A percentile compares a stretch with the other conserved stretches of the same genome.
phyloP scores from a whole-genome alignment of 2,329 filamentous ascomycete species.

The Zelopaecilomyces penicillatus region DNA sequence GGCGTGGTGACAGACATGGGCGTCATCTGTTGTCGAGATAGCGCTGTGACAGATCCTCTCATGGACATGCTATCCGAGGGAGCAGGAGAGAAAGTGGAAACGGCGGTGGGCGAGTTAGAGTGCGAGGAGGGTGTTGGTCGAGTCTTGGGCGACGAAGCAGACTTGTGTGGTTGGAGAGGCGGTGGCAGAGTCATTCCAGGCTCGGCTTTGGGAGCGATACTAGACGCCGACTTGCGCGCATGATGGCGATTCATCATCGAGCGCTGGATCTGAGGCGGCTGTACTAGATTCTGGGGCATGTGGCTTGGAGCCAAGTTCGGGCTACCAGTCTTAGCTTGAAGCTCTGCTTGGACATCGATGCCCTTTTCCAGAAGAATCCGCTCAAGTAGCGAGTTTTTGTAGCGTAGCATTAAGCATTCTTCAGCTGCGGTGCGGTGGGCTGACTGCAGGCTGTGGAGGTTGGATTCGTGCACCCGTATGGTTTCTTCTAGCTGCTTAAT shows the following conservation, averaged over 20 bases:
- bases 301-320: slow-evolving; percentile 66
- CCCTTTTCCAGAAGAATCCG: slow-evolving; percentile 94
- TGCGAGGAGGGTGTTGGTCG: slow-evolving; percentile 80
- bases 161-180: slow-evolving; percentile 41
- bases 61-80: slow-evolving; percentile 41
- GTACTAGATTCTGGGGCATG: slow-evolving; percentile 59
- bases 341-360: slow-evolving; percentile 94
- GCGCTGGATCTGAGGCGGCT: slow-evolving; percentile 69
- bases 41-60: slow-evolving; percentile 27
- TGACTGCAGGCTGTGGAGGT: slow-evolving; percentile 83
- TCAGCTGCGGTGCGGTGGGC: slow-evolving; percentile 91
- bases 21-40: slow-evolving; percentile 24
- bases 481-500: slow-evolving; percentile 98
- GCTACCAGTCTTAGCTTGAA: slow-evolving; percentile 85
- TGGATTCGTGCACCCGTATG: slow-evolving; percentile 94
- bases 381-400: slow-evolving; percentile 95
- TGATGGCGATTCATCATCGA: slow-evolving; percentile 76
- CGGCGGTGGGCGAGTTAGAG: slow-evolving; percentile 46
- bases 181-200: slow-evolving; percentile 40
- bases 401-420: slow-evolving; percentile 95
- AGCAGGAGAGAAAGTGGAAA: slow-evolving; percentile 34
- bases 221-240: slow-evolving; percentile 61
- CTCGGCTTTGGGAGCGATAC: slow-evolving; percentile 68
- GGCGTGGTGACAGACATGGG: slow-evolving; percentile 19
- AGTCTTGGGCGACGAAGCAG: slow-evolving; percentile 57